Evolutionary conservation across 805 yeast genomes (phyloP).

Genomic region (Ogataea pignaliae): DNA sequence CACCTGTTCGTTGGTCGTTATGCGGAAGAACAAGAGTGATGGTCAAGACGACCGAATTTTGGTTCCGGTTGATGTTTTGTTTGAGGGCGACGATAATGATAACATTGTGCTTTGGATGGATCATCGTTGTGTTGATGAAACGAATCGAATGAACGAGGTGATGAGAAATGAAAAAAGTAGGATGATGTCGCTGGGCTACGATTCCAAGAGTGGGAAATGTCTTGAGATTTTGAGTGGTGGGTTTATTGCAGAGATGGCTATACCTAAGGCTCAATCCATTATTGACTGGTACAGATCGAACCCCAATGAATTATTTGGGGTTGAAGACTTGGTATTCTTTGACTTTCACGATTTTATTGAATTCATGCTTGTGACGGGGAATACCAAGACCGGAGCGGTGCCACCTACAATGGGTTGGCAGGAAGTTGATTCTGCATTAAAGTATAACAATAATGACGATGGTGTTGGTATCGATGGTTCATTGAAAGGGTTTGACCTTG

Average conservation of each 20-base stretch:
- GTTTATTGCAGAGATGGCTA: slow-evolving; percentile 53
- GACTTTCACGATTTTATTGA: slow-evolving; percentile 49
- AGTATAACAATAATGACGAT: slow-evolving; percentile 1
- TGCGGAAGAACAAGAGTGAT: slow-evolving; percentile 16
- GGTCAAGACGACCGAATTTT: slow-evolving; percentile 8
- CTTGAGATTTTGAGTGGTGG: slow-evolving; percentile 10
- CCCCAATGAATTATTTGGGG: slow-evolving; percentile 15
- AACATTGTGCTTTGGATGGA: slow-evolving; percentile 58
- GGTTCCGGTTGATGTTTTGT: slow-evolving; percentile 31
- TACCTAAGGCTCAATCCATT: slow-evolving; percentile 46
- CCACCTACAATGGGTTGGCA: neutral
- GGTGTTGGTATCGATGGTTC: slow-evolving; percentile 51
- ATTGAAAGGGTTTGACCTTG: slow-evolving; percentile 43
- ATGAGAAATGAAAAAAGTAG: neutral
- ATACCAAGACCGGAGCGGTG: neutral
- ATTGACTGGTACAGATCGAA: slow-evolving; percentile 10
- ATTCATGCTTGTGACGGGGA: slow-evolving; percentile 20
- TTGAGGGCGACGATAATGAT: slow-evolving; percentile 30
- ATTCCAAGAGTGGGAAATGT: neutral
- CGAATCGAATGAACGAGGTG: neutral
- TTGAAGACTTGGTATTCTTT: slow-evolving; percentile 33
- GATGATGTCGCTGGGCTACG: neutral
- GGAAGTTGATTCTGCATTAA: neutral
- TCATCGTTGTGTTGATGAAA: slow-evolving; percentile 35
- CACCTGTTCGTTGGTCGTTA: slow-evolving; percentile 56